A percentile compares a stretch with the other conserved stretches of the same genome.
These are phyloP conservation scores for Penicillium nucicola DNA, from an alignment of 495 filamentous ascomycete species.

Conservation along the genomic window DNA sequence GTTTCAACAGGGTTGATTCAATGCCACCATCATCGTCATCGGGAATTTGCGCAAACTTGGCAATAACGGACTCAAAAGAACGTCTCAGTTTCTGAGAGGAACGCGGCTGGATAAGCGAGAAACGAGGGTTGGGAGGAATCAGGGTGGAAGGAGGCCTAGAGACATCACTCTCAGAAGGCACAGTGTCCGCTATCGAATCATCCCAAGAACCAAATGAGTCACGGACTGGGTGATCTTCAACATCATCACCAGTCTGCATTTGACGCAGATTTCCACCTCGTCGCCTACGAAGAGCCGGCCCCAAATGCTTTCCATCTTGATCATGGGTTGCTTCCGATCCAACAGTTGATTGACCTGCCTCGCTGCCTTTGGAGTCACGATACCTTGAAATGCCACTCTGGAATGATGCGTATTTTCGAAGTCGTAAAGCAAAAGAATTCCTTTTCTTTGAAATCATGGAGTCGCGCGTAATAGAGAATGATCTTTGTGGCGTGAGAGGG, in stretches of 20 bases:
- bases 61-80: conserved; percentile 87
- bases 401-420: conserved; percentile 68
- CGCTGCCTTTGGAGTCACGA: conserved; percentile 57
- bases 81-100: conserved; percentile 75
- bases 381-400: conserved; percentile 66
- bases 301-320: conserved; percentile 32
- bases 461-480: conserved; percentile 30
- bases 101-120: conserved; percentile 69
- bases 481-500: conserved; percentile 23
- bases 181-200: conserved; percentile 56
- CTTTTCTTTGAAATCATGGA: conserved; percentile 23
- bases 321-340: conserved; percentile 34
- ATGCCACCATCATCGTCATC: conserved; percentile 94
- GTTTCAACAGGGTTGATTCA: conserved; percentile 84
- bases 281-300: conserved; percentile 69
- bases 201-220: conserved; percentile 69
- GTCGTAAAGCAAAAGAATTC: conserved; percentile 34
- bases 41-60: conserved; percentile 82
- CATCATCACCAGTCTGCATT: conserved; percentile 68
- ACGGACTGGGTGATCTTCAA: conserved; percentile 59
- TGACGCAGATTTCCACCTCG: conserved; percentile 88
- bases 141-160: conserved; percentile 33
- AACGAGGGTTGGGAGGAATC: conserved; percentile 41
- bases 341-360: conserved; percentile 52
- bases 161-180: conserved; percentile 16